phyloP scores from a whole-genome alignment of 2,329 filamentous ascomycete genomes.

The Botryotinia convoluta region DNA sequence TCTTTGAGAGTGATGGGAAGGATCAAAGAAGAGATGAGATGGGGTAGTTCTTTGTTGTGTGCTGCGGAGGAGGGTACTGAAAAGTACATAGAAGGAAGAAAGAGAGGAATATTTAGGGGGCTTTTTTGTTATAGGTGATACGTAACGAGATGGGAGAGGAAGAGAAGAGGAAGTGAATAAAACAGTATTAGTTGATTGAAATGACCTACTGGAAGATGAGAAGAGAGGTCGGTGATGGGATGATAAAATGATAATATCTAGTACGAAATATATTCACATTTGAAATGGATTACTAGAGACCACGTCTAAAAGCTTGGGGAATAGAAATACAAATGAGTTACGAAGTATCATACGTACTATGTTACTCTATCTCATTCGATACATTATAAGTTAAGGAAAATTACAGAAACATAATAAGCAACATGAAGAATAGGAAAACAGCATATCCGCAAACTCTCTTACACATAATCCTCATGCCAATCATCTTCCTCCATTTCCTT shows the following conservation, averaged over 20 bases:
- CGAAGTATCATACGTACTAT: background rate
- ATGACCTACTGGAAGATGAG: background rate
- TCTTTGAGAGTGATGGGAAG: too few relatives aligned
- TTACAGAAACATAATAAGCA: background rate
- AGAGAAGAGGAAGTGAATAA: background rate
- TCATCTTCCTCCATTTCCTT: background rate
- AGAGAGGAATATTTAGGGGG: too few relatives aligned
- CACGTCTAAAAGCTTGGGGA: background rate
- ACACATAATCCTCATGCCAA: slow-evolving; percentile 13
- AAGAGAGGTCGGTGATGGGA: background rate
- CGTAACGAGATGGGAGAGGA: too few relatives aligned
- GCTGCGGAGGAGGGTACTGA: too few relatives aligned
- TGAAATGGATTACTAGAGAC: background rate
- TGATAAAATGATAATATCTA: background rate
- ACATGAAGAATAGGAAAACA: background rate
- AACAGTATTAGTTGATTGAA: background rate
- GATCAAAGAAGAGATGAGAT: too few relatives aligned
- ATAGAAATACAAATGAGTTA: background rate
- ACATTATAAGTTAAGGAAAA: background rate
- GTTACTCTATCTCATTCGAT: background rate
- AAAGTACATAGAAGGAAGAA: too few relatives aligned
- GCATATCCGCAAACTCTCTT: background rate
- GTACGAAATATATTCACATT: background rate
- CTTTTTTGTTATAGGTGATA: too few relatives aligned
- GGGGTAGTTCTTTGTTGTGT: too few relatives aligned